Base-by-base conservation (phyloP, 106 monocot species). In the Acanthochlamys bracteata region DNA sequence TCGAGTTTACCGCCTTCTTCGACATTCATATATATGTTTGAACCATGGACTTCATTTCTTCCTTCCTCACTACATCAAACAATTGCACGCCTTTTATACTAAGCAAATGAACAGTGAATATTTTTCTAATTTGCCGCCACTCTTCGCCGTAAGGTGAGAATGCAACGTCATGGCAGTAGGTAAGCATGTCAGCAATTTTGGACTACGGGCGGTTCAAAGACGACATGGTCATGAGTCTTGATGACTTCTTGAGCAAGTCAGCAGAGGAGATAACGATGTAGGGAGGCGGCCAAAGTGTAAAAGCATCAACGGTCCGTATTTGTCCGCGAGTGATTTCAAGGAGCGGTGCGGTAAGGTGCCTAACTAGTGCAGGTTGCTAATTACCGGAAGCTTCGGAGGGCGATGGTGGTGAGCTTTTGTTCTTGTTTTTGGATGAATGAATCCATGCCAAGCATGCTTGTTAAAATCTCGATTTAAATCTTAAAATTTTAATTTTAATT, bases 81-180 rank as follows among this genome's bases (percentile, higher is more conserved):
- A 73, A 77, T 3, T 66, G 73, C 0, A 82, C 80, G 17, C 70
- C 25, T 39, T 57, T 64, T 43, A 21, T 12, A 46, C 56, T 72
- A 15, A 78, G 62, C 20, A 78, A 24, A 63, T 68, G 72, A 51
- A 68, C 23, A 49, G 58, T 42, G 62, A 26, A 55, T 25, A 73
- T 27, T 25, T 56, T 53, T 16, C 61, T 65, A 33, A 68, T 24
- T 24, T 71, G 74, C 40, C 84, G 40, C 84, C 84, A 84, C 17
- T 71, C 61, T 21, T 73, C 70, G 39, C 74, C 68, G 58, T 84
- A 84, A 10, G 76, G 76, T 3, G 74, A 20, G 61, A 73, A 45
- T 13, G 43, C 62, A 11, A 25, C 43, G 4, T 76, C 19, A 59
- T 80, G 70, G 19, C 25, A 24, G 57, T 84, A 84, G 11, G 59